Evolutionary conservation across 2,329 filamentous ascomycete species (phyloP).

Genomic region (Claviceps capensis): DNA sequence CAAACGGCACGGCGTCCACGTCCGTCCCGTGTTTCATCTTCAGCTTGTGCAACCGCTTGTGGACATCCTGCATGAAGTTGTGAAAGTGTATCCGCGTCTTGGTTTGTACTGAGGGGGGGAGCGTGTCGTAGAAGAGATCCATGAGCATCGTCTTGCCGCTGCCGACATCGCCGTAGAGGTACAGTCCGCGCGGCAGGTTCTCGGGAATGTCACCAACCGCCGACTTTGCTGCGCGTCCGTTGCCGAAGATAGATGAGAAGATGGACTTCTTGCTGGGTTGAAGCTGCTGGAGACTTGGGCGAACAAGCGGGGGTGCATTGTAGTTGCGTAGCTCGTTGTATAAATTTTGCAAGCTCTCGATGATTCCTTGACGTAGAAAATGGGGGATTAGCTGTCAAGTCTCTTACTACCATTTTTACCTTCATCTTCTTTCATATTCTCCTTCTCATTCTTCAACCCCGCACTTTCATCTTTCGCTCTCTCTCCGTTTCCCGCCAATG

Average conservation of each 20-base stretch:
- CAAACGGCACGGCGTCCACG: conserved; percentile 78
- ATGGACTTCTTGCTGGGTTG: conserved; percentile 40
- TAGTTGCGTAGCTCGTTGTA: conserved; percentile 72
- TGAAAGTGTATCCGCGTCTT: conserved; percentile 97
- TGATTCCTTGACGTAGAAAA: conserved; percentile 47
- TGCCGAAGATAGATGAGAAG: conserved; percentile 49
- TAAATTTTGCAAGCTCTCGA: conserved; percentile 77
- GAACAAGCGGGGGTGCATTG: conserved; percentile 56
- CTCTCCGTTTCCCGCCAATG: too few species aligned
- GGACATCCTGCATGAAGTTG: conserved; percentile 98
- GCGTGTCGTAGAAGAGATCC: conserved; percentile 92
- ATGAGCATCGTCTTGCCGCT: conserved; percentile 99
- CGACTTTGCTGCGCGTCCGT: conserved; percentile 22
- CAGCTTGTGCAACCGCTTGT: conserved; percentile 77
- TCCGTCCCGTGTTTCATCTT: conserved; percentile 84
- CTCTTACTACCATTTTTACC: background rate
- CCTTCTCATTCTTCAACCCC: background rate
- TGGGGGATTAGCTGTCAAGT: background rate
- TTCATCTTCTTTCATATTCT: too few species aligned
- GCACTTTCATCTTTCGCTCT: too few species aligned
- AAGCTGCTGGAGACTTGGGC: conserved; percentile 61
- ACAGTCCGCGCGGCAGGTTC: conserved; percentile 75
- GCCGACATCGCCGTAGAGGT: conserved; percentile 92
- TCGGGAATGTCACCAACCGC: conserved; percentile 44
- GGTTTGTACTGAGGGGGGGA: conserved; percentile 62